phyloP scores from a whole-genome alignment of 208 protist genomes.

The Strigomonas culicis region DNA sequence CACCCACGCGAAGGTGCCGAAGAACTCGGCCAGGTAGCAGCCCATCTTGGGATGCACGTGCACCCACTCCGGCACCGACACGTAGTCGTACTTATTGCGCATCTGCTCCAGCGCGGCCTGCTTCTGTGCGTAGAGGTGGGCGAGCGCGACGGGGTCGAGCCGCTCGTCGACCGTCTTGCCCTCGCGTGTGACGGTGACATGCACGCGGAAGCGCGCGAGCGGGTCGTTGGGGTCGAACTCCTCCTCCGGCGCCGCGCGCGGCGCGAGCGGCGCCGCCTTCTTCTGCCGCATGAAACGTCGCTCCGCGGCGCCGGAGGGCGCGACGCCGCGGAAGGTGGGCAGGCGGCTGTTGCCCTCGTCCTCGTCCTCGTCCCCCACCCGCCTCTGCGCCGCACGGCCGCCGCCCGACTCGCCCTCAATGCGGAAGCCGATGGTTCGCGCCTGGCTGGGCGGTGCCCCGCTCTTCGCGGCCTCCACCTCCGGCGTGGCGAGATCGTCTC shows the following conservation, averaged over 20 bases:
- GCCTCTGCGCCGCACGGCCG: too few species aligned
- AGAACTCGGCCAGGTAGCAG: conserved; percentile 67
- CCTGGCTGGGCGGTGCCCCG: background rate
- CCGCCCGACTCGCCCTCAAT: too few species aligned
- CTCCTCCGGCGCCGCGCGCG: background rate
- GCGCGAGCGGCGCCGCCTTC: background rate
- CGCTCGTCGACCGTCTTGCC: conserved; percentile 40
- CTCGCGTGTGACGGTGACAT: conserved; percentile 39
- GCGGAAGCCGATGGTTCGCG: too few species aligned
- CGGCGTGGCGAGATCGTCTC: too few species aligned
- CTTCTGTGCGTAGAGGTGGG: conserved; percentile 61
- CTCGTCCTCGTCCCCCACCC: too few species aligned
- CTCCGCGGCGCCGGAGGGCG: too few species aligned
- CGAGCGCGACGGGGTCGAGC: conserved; percentile 57
- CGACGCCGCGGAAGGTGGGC: too few species aligned
- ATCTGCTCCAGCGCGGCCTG: conserved; percentile 57
- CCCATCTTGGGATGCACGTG: conserved; percentile 77
- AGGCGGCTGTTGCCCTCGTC: too few species aligned
- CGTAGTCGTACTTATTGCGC: conserved; percentile 54
- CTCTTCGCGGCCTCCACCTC: background rate
- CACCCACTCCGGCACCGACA: conserved; percentile 81
- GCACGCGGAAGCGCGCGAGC: conserved; percentile 6
- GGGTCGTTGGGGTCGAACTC: background rate
- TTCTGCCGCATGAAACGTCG: background rate
- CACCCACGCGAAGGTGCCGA: conserved; percentile 80